These are phyloP conservation scores for Verticillium nonalfalfae DNA, from an alignment of 2,329 filamentous ascomycete species.

Conservation along the genomic window DNA sequence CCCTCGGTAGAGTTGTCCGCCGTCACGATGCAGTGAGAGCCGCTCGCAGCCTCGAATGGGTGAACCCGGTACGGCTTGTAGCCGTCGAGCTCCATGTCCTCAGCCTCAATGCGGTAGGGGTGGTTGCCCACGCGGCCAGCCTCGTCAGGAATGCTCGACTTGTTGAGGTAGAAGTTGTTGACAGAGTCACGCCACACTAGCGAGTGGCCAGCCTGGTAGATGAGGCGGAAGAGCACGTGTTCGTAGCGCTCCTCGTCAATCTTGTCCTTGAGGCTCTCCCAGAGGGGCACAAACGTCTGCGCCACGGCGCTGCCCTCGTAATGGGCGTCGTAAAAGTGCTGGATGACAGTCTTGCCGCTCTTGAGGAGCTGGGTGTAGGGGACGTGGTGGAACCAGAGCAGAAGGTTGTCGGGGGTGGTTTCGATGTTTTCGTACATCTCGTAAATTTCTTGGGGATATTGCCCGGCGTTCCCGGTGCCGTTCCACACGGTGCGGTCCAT, in stretches of 20 bases:
- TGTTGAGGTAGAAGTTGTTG: slow-evolving; percentile 55
- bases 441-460: slow-evolving; percentile 58
- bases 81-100: slow-evolving; percentile 54
- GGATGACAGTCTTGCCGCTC: slow-evolving; percentile 60
- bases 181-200: slow-evolving; percentile 67
- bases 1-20: slow-evolving; percentile 41
- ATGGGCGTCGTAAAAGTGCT: slow-evolving; percentile 60
- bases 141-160: slow-evolving; percentile 54
- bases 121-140: slow-evolving; percentile 51
- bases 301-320: slow-evolving; percentile 54
- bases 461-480: slow-evolving; percentile 58
- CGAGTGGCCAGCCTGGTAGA: slow-evolving; percentile 62
- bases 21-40: slow-evolving; percentile 48
- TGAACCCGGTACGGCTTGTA: slow-evolving; percentile 33
- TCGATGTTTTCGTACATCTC: slow-evolving; percentile 50
- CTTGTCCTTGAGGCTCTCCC: slow-evolving; percentile 46
- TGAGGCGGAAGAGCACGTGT: slow-evolving; percentile 50
- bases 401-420: slow-evolving; percentile 60
- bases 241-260: slow-evolving; percentile 56
- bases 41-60: slow-evolving; percentile 46
- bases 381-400: slow-evolving; percentile 72
- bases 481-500: slow-evolving; percentile 67
- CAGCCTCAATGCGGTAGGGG: slow-evolving; percentile 62
- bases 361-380: slow-evolving; percentile 57
- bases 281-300: slow-evolving; percentile 48